These are phyloP conservation scores for Aspergillus calidoustus DNA, from an alignment of 2,329 filamentous ascomycete genomes.

Conservation along the genomic window DNA sequence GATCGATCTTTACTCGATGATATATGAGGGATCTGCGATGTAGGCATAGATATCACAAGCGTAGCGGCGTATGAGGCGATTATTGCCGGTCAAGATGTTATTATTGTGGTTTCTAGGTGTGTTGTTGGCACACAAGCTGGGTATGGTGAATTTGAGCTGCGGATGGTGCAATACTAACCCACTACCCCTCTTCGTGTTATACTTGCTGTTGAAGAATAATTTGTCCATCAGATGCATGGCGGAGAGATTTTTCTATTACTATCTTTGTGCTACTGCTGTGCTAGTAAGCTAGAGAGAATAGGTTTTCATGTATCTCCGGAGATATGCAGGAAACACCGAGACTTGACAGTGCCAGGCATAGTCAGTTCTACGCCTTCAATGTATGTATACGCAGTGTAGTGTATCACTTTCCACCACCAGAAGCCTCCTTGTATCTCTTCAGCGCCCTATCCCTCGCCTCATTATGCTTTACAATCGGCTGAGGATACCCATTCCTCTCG, in stretches of 20 bases:
- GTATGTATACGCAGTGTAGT: too few relatives aligned
- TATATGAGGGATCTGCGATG: not conserved
- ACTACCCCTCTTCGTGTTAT: not conserved
- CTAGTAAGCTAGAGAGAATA: not conserved
- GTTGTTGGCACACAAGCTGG: not conserved
- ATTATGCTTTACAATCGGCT: slow-evolving; percentile 76
- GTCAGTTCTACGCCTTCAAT: not conserved
- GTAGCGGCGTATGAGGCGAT: not conserved
- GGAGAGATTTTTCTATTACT: not conserved
- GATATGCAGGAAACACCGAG: not conserved
- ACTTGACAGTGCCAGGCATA: not conserved
- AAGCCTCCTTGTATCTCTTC: slow-evolving; percentile 69
- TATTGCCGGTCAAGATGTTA: not conserved
- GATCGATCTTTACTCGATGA: not conserved
- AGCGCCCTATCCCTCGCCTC: slow-evolving; percentile 69
- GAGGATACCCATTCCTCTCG: slow-evolving; percentile 72
- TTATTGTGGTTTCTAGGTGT: not conserved
- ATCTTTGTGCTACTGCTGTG: not conserved
- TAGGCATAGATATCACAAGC: not conserved
- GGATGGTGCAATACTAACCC: not conserved
- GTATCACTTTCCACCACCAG: slow-evolving; percentile 1
- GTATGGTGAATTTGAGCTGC: not conserved
- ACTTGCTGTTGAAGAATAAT: not conserved
- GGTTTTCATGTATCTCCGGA: too few relatives aligned
- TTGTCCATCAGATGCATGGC: not conserved